Evolutionary conservation across 139 green algal genomes (phyloP).

Genomic region (Cymbomonas tetramitiformis): DNA sequence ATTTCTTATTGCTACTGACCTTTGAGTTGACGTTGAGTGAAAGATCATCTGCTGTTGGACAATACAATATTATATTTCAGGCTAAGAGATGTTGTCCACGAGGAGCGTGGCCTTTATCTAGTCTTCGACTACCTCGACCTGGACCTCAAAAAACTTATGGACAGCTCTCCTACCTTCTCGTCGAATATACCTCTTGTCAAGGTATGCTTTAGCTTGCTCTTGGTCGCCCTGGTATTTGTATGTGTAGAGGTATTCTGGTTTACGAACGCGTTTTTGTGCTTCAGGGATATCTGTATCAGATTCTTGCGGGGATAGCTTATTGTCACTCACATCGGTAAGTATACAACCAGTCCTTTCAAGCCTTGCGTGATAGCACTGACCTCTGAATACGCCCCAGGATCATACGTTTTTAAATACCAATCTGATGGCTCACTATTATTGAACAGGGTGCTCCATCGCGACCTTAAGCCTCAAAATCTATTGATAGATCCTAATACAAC

Average conservation of each 20-base stretch:
- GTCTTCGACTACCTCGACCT: conserved; percentile 97
- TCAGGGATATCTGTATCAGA: conserved; percentile 87
- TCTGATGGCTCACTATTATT: too few relatives aligned
- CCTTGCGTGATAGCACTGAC: too few relatives aligned
- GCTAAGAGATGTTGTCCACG: conserved; percentile 70
- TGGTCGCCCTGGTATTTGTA: too few relatives aligned
- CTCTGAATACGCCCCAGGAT: too few relatives aligned
- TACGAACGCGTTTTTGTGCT: too few relatives aligned
- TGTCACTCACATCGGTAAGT: conserved; percentile 67
- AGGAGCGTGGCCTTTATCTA: conserved; percentile 70
- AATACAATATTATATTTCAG: background rate
- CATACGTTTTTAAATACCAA: too few relatives aligned
- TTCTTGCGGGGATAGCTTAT: conserved; percentile 77
- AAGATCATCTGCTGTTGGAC: background rate
- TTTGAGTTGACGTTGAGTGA: background rate
- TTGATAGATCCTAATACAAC: conserved; percentile 71
- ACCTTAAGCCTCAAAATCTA: conserved; percentile 96
- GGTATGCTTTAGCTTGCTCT: too few relatives aligned
- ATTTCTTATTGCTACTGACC: too few relatives aligned
- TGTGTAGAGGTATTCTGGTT: too few relatives aligned
- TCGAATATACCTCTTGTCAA: conserved; percentile 58
- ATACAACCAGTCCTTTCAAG: too few relatives aligned
- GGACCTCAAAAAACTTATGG: conserved; percentile 96
- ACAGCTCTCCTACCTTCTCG: conserved; percentile 41
- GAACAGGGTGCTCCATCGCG: conserved; percentile 73